phyloP scores from a whole-genome alignment of 192 early-diverging fungal genomes.

The Spizellomyces punctatus region DNA sequence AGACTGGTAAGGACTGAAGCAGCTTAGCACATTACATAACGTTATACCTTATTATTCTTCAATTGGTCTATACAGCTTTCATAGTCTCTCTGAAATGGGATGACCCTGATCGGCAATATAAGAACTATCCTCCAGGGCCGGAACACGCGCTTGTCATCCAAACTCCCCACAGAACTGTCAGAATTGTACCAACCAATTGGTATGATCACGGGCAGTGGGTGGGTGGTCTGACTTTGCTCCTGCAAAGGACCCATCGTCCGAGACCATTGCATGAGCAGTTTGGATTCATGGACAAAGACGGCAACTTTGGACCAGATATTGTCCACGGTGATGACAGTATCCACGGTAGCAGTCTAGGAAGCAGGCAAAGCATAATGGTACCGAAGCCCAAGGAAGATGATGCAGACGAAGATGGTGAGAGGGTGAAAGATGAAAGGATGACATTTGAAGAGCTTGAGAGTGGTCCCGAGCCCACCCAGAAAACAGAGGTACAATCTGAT shows the following conservation, averaged over 20 bases:
- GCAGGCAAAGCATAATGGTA: too few relatives aligned
- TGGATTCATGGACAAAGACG: slow-evolving; percentile 23
- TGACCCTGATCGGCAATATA: slow-evolving; percentile 24
- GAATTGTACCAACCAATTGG: slow-evolving; percentile 48
- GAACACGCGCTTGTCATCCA: slow-evolving; percentile 41
- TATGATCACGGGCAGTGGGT: slow-evolving; percentile 46
- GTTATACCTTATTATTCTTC: not conserved
- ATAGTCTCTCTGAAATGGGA: slow-evolving; percentile 32
- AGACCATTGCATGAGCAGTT: slow-evolving; percentile 37
- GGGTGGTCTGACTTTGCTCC: slow-evolving; percentile 34
- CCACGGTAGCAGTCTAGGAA: too few relatives aligned
- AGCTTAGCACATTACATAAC: not conserved
- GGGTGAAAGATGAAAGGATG: slow-evolving; percentile 4
- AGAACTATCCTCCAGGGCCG: slow-evolving; percentile 44
- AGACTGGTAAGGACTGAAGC: slow-evolving; percentile 36
- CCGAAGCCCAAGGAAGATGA: not conserved
- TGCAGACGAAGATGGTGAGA: not conserved
- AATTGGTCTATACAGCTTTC: slow-evolving; percentile 19
- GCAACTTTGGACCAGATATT: not conserved
- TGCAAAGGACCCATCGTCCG: slow-evolving; percentile 17
- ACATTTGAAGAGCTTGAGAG: slow-evolving; percentile 21
- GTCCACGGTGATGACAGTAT: too few relatives aligned
- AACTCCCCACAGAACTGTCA: slow-evolving; percentile 36
- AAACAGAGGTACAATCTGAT: not conserved
- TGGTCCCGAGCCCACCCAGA: not conserved